Evolutionary conservation across 768 basidiomycete species (phyloP).

Genomic region (Mycena pura): DNA sequence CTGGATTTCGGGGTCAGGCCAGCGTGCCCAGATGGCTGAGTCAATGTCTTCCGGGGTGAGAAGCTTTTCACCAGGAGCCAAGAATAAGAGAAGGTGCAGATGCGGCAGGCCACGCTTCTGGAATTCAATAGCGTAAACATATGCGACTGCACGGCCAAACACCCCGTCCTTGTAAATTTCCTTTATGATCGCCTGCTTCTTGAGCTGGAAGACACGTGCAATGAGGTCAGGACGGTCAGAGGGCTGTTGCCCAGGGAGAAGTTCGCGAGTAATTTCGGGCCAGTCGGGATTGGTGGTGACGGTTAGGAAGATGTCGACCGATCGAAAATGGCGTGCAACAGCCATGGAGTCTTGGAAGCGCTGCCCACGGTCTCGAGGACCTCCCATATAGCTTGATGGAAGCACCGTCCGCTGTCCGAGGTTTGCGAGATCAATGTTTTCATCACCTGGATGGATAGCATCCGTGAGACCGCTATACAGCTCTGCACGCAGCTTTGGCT

Average conservation of each 20-base stretch:
- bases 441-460: constrained; percentile 19
- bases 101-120: constrained; percentile 63
- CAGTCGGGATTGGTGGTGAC: constrained; percentile 60
- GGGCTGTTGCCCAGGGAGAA: constrained; percentile 45
- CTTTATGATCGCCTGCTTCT: constrained; percentile 46
- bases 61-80: constrained; percentile 43
- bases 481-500: constrained; percentile 36
- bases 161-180: constrained; percentile 44
- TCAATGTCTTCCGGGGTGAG: constrained; percentile 1
- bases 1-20: constrained; percentile 30
- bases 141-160: constrained; percentile 40
- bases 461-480: constrained; percentile 40
- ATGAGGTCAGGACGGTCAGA: constrained; percentile 58
- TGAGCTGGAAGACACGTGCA: constrained; percentile 50
- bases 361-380: constrained; percentile 42
- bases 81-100: constrained; percentile 53
- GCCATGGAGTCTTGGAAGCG: constrained; percentile 49
- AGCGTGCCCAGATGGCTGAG: neutral
- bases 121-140: constrained; percentile 56
- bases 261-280: constrained; percentile 49
- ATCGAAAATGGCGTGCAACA: constrained; percentile 41
- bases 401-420: constrained; percentile 35
- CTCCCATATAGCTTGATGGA: constrained; percentile 17
- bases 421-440: constrained; percentile 28
- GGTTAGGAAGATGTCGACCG: constrained; percentile 55